phyloP scores from a whole-genome alignment of 2,329 filamentous ascomycete species.

The Trichoderma endophyticum region DNA sequence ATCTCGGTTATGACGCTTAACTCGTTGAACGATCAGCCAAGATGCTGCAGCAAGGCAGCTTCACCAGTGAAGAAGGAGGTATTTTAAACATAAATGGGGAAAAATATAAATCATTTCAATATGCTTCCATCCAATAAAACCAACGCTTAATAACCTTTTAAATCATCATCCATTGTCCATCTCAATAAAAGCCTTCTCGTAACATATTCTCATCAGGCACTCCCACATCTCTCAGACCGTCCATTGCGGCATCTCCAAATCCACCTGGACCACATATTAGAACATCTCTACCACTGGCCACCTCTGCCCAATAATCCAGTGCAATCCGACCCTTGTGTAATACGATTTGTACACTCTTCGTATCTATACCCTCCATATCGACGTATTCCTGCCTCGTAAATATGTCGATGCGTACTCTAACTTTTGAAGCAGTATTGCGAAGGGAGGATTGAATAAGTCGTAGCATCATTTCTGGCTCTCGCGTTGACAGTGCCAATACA shows the following conservation, averaged over 20 bases:
- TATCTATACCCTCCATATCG: not conserved
- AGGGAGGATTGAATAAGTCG: conserved; percentile 3
- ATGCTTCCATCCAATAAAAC: not conserved
- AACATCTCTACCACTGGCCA: conserved; percentile 5
- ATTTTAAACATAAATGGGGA: too few species aligned
- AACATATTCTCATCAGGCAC: conserved; percentile 1
- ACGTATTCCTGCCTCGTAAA: conserved; percentile 1
- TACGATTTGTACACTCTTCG: not conserved
- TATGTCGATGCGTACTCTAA: conserved; percentile 4
- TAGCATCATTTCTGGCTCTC: conserved; percentile 18
- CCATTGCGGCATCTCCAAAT: conserved; percentile 13
- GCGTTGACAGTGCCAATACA: conserved; percentile 8
- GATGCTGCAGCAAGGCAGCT: not conserved
- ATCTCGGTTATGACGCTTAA: not conserved
- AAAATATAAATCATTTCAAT: not conserved
- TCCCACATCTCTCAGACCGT: conserved; percentile 3
- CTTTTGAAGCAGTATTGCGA: not conserved
- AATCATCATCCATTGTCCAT: not conserved
- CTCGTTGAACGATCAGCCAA: not conserved
- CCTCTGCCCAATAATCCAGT: not conserved
- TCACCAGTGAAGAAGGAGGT: not conserved
- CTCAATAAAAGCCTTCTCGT: conserved; percentile 14
- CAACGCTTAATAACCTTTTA: not conserved
- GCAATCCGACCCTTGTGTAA: conserved; percentile 1
- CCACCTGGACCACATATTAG: conserved; percentile 15